Evolutionary conservation across 768 basidiomycete species (phyloP), one percentile per base, ranked within the genome.

Genomic region (Polyporus arcularius): DNA sequence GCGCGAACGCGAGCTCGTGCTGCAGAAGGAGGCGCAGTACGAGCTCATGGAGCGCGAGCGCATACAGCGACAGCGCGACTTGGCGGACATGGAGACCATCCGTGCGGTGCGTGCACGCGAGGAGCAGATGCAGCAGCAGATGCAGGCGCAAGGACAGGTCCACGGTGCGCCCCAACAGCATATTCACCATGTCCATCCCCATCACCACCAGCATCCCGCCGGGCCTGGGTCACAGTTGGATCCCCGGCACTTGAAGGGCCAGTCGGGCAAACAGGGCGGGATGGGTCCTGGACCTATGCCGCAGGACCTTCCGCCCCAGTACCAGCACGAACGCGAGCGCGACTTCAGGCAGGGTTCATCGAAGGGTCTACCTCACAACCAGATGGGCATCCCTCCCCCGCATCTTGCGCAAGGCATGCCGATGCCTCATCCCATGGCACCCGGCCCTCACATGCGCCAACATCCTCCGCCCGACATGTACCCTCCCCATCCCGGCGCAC

Each of bases 171-270:
- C 51, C 39, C 65, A 61, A 12, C 67, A 67, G 21, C 64, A 66
- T 46, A 67, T 65, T 40, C 62, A 66, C 21, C 68, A 68, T 51
- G 57, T 55, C 16, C 71, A 71, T 48, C 63, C 58, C 30, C 69
- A 66, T 51, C 70, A 67, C 21, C 56, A 56, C 10, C 45, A 63
- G 2, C 54, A 60, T 41, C 47, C 62, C 6, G 42, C 62, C 4
- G 57, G n/a, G 15, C 48, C 49, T 31, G 53, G 39, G 41, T 48
- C 31, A 46, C 61, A 18, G 54, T 45, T 4, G 21, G 57, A 4
- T 58, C 42, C 12, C 57, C 28, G n/a, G 9, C 61, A 41, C 26
- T 26, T 55, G 21, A 54, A 64, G 46, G 18, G 49, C 26, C 28
- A 55, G 3, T 54, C 55, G 52, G 47, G 47, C 60, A 68, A 62